Conservation (phyloP, 306 rosid genomes). For the Morella rubra region DNA sequence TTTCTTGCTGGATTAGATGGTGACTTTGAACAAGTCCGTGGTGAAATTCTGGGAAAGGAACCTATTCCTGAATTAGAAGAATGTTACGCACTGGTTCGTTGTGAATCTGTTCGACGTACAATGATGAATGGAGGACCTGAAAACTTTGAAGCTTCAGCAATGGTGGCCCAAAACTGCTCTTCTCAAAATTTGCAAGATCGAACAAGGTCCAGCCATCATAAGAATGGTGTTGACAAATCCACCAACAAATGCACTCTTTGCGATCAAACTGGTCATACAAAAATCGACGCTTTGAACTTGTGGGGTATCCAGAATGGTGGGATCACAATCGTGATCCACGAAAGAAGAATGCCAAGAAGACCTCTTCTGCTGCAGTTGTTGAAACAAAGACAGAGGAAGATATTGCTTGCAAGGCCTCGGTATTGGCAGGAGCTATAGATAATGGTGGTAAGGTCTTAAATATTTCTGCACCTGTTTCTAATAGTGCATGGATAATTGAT, state of each 20-base stretch:
- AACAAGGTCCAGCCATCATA: no score
- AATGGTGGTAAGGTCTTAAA: not conserved
- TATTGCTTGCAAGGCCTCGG: not conserved
- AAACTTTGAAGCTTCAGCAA: no score
- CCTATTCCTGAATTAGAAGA: no score
- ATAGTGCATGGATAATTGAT: constrained; percentile 24
- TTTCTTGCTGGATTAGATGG: constrained; percentile 1
- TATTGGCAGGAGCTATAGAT: no score
- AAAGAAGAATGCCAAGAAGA: not conserved
- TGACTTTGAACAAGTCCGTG: not conserved
- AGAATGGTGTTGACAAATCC: not conserved
- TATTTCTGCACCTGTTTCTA: not conserved
- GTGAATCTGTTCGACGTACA: no score
- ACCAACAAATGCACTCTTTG: constrained; percentile 15
- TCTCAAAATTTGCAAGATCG: no score
- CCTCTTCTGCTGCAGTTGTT: not conserved
- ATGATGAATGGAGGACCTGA: no score
- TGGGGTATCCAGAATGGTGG: constrained; percentile 24
- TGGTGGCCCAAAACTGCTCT: no score
- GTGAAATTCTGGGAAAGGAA: no score
- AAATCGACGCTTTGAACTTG: constrained; percentile 10
- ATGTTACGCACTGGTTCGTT: no score
- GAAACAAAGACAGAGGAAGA: constrained; percentile 7
- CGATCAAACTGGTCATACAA: constrained; percentile 8
- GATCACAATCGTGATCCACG: constrained; percentile 17